Percentiles rank a stretch among this genome's conserved stretches.
These are phyloP conservation scores for Nicotiana paniculata DNA, from an alignment of 257 asterid species.

Conservation along the genomic window DNA sequence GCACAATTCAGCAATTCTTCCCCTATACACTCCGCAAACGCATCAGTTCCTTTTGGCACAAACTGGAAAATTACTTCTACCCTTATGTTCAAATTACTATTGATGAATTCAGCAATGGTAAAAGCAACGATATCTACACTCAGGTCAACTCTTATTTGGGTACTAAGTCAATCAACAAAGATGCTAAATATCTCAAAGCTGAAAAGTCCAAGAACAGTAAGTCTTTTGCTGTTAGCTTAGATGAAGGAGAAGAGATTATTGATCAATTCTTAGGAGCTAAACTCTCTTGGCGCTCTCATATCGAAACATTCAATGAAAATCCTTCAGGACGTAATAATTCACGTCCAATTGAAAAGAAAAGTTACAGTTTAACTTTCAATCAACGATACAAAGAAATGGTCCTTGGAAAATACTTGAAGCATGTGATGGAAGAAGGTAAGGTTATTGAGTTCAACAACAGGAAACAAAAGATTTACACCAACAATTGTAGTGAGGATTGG, in stretches of 20 bases:
- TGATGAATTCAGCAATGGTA: background rate
- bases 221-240: slow-evolving; percentile 7
- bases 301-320: background rate
- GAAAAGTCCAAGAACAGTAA: slow-evolving; percentile 3
- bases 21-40: background rate
- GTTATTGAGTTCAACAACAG: background rate
- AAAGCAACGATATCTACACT: background rate
- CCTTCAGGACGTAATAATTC: background rate
- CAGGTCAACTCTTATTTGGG: background rate
- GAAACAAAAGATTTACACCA: slow-evolving; percentile 3
- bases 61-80: background rate
- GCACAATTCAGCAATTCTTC: background rate
- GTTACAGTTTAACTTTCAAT: background rate
- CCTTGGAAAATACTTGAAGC: background rate
- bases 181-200: background rate
- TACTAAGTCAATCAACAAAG: background rate
- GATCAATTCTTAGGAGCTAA: slow-evolving; percentile 2
- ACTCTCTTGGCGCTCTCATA: background rate
- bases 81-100: slow-evolving; percentile 4
- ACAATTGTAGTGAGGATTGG: background rate
- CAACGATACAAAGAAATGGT: background rate
- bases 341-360: background rate
- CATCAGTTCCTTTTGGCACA: background rate
- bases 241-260: slow-evolving; percentile 3
- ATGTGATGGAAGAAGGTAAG: background rate